A percentile compares a stretch with the other conserved stretches of the same genome.
These are phyloP conservation scores for Botrytis deweyae DNA, from an alignment of 2,329 filamentous ascomycete genomes.

Conservation along the genomic window DNA sequence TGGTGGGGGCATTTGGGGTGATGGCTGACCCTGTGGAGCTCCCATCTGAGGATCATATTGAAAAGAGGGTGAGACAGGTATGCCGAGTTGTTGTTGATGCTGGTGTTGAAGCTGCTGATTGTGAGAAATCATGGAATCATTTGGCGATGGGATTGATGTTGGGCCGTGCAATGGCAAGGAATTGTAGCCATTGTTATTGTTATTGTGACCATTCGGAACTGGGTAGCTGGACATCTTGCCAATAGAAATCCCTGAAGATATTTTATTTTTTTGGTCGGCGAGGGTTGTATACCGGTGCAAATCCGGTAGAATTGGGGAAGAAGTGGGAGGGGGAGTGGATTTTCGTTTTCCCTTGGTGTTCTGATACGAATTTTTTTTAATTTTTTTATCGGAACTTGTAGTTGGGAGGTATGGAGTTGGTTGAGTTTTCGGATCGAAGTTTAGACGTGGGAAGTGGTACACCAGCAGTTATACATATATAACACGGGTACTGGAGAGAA, in stretches of 20 bases:
- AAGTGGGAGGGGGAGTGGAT: not conserved
- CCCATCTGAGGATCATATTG: slow-evolving; percentile 24
- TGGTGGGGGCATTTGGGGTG: slow-evolving; percentile 24
- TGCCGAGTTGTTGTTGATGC: slow-evolving; percentile 21
- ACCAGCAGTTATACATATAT: not conserved
- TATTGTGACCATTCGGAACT: slow-evolving; percentile 16
- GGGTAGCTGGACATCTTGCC: slow-evolving; percentile 23
- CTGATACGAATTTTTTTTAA: not conserved
- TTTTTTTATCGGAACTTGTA: not conserved
- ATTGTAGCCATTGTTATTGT: slow-evolving; percentile 19
- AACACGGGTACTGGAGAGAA: not conserved
- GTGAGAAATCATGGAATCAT: slow-evolving; percentile 19
- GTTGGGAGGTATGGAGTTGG: not conserved
- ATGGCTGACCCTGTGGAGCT: slow-evolving; percentile 24
- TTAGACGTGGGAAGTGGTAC: not conserved
- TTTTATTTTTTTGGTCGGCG: not conserved
- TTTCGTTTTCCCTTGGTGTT: not conserved
- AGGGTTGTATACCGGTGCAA: slow-evolving; percentile 20
- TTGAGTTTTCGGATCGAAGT: slow-evolving; percentile 1
- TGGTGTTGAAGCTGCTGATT: slow-evolving; percentile 22
- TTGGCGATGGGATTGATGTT: slow-evolving; percentile 20
- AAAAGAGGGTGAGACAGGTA: slow-evolving; percentile 16
- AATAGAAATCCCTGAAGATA: slow-evolving; percentile 3
- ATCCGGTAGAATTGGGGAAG: slow-evolving; percentile 17
- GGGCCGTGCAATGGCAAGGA: slow-evolving; percentile 19